A percentile compares a stretch with the other conserved stretches of the same genome.
Conservation (phyloP, 441 rosid genomes). For the Populus hybrid region DNA sequence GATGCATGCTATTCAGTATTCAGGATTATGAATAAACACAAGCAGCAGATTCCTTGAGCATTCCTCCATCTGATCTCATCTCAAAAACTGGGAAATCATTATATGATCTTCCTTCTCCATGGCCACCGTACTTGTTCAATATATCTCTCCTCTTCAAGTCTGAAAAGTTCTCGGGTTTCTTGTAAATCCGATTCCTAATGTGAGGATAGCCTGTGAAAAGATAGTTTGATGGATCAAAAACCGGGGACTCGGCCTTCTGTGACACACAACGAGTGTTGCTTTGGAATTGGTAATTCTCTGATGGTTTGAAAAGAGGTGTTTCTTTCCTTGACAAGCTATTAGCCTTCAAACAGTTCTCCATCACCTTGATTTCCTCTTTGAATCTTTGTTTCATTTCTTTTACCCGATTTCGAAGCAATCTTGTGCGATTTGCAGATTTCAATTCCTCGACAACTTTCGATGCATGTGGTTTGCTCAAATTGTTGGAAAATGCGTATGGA, state of each 20-base stretch:
- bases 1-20: neutral
- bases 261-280: constrained; percentile 19
- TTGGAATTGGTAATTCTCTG: constrained; percentile 17
- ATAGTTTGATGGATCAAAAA: constrained; percentile 71
- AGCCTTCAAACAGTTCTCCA: constrained; percentile 68
- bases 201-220: constrained; percentile 71
- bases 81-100: constrained; percentile 49
- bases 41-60: constrained; percentile 54
- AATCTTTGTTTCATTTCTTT: constrained; percentile 56
- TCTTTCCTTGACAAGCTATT: constrained; percentile 36
- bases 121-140: constrained; percentile 9
- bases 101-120: constrained; percentile 15
- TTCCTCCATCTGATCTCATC: constrained; percentile 31
- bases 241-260: constrained; percentile 47
- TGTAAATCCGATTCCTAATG: constrained; percentile 39
- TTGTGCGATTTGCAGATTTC: constrained; percentile 28
- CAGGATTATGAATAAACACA: constrained; percentile 43
- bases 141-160: constrained; percentile 13
- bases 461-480: neutral
- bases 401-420: constrained; percentile 21
- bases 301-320: constrained; percentile 26
- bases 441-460: constrained; percentile 11
- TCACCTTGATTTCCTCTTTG: constrained; percentile 74
- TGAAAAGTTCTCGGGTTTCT: constrained; percentile 28
- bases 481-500: constrained; percentile 28